phyloP scores from a whole-genome alignment of 306 rosid genomes.

The Fagus crenata region DNA sequence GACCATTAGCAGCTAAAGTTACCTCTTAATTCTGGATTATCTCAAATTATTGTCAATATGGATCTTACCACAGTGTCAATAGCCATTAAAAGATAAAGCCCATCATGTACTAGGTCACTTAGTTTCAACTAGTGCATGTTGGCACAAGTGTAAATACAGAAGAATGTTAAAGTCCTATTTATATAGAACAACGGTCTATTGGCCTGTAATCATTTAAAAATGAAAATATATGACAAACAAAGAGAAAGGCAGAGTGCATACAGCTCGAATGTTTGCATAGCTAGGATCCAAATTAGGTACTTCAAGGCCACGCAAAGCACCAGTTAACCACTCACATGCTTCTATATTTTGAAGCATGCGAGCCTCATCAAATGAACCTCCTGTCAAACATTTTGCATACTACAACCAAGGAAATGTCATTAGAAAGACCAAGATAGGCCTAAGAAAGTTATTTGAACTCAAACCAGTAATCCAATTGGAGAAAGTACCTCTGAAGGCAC shows the following conservation, averaged over 20 bases:
- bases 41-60: not conserved
- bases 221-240: conserved; percentile 13
- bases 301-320: conserved; percentile 68
- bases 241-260: conserved; percentile 47
- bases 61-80: not conserved
- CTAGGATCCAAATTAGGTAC: conserved; percentile 64
- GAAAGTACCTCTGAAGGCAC: conserved; percentile 81
- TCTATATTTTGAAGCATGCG: conserved; percentile 73
- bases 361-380: conserved; percentile 78
- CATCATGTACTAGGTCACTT: not conserved
- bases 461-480: conserved; percentile 16
- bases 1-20: not conserved
- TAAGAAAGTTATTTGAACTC: conserved; percentile 23
- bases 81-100: not conserved
- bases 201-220: conserved; percentile 12
- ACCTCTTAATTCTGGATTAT: not conserved
- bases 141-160: not conserved
- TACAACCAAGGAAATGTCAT: conserved; percentile 50
- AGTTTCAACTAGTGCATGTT: conserved; percentile 12
- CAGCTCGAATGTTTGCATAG: conserved; percentile 82
- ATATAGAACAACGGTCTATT: not conserved
- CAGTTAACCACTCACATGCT: conserved; percentile 88
- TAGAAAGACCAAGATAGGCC: conserved; percentile 26
- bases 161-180: conserved; percentile 1
- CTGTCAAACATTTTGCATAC: conserved; percentile 80